phyloP scores from a whole-genome alignment of 352 stramenopile genomes.

The Phytopythium litorale region DNA sequence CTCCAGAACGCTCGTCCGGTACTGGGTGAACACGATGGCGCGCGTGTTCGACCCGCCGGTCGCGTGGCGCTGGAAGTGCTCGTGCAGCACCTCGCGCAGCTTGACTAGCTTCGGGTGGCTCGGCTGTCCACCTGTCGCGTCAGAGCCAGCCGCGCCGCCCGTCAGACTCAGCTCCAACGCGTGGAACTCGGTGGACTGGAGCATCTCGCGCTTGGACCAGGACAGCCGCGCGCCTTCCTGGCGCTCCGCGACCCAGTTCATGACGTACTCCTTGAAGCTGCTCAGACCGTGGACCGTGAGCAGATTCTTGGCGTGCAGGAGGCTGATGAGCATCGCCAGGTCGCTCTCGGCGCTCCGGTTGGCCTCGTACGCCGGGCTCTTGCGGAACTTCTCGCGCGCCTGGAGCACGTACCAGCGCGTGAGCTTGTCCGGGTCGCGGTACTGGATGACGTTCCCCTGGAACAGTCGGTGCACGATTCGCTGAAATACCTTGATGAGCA shows the following conservation, averaged over 20 bases:
- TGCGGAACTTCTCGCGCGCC: conserved; percentile 64
- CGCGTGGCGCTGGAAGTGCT: conserved; percentile 81
- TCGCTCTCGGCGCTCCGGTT: conserved; percentile 76
- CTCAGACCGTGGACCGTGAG: conserved; percentile 70
- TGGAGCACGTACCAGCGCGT: conserved; percentile 77
- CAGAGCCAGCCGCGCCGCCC: conserved; percentile 10
- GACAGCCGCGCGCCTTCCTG: conserved; percentile 38
- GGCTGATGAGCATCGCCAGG: conserved; percentile 63
- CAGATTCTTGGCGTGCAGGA: conserved; percentile 77
- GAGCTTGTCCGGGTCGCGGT: conserved; percentile 74
- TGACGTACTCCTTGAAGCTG: conserved; percentile 70
- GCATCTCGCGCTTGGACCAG: conserved; percentile 80
- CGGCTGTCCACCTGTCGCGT: conserved; percentile 4
- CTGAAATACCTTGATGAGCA: conserved; percentile 61
- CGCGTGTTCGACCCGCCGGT: conserved; percentile 78
- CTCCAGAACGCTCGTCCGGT: conserved; percentile 92
- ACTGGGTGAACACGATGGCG: conserved; percentile 98
- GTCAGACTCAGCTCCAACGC: conserved; percentile 45
- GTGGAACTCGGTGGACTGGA: conserved; percentile 71
- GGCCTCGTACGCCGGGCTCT: conserved; percentile 55
- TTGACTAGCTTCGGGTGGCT: conserved; percentile 89
- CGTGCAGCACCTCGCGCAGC: conserved; percentile 84
- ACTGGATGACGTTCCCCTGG: conserved; percentile 51
- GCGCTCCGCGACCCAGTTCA: conserved; percentile 53
- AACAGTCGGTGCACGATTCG: conserved; percentile 59